phyloP scores from a whole-genome alignment of 208 protist species.

The Wallacemonas collosoma region DNA sequence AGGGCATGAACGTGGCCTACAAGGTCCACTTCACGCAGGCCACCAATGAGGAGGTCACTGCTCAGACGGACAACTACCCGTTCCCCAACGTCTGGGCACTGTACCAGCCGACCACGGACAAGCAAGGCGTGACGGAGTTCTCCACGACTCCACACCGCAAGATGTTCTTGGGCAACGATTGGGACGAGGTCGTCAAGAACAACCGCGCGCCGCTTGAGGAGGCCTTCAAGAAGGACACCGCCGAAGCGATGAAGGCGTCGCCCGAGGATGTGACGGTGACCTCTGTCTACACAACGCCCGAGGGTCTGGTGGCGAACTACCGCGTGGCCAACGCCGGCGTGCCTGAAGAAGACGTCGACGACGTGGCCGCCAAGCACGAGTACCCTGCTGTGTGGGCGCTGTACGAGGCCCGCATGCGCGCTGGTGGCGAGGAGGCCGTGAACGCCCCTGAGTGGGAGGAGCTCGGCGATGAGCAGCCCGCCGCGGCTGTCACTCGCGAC shows the following conservation, averaged over 20 bases:
- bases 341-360: slow-evolving; percentile 20
- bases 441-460: slow-evolving; percentile 30
- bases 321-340: slow-evolving; percentile 14
- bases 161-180: slow-evolving; percentile 26
- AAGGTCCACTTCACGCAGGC: slow-evolving; percentile 23
- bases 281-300: slow-evolving; percentile 22
- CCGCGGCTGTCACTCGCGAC: slow-evolving; percentile 4
- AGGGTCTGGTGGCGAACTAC: slow-evolving; percentile 31
- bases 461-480: slow-evolving; percentile 21
- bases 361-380: slow-evolving; percentile 22
- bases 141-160: slow-evolving; percentile 22
- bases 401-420: slow-evolving; percentile 33
- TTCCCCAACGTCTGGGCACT: slow-evolving; percentile 34
- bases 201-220: slow-evolving; percentile 22
- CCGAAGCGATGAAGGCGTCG: slow-evolving; percentile 22
- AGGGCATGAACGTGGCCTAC: slow-evolving; percentile 40
- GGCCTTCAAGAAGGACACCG: slow-evolving; percentile 38
- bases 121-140: slow-evolving; percentile 16
- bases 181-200: slow-evolving; percentile 19
- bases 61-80: slow-evolving; percentile 18
- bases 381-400: slow-evolving; percentile 45
- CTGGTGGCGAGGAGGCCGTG: slow-evolving; percentile 32
- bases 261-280: slow-evolving; percentile 21
- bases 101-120: slow-evolving; percentile 19
- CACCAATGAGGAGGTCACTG: slow-evolving; percentile 17